Conservation (phyloP, 2,329 filamentous ascomycete genomes). For the Diplodia corticola region DNA sequence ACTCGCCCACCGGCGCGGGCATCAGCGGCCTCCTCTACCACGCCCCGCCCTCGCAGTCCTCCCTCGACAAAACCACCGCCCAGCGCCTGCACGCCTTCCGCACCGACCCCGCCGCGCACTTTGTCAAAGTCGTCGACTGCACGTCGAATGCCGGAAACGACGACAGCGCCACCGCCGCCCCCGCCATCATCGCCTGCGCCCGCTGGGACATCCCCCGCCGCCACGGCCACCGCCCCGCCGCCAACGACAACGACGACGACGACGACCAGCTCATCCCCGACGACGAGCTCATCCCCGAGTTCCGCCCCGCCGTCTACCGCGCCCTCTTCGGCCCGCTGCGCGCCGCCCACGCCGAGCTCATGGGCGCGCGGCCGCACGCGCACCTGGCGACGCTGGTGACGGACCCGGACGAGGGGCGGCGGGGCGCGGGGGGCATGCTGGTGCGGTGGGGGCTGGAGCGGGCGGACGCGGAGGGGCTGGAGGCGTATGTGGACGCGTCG, state of each 20-base stretch:
- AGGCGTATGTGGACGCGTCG: slow-evolving; percentile 37
- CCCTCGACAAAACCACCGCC: neutral
- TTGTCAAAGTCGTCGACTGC: slow-evolving; percentile 20
- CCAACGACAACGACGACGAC: no score
- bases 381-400: slow-evolving; percentile 37
- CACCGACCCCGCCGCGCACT: neutral
- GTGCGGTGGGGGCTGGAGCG: slow-evolving; percentile 35
- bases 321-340: slow-evolving; percentile 11
- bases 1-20: slow-evolving; percentile 5
- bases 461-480: slow-evolving; percentile 35
- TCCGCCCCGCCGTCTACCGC: neutral
- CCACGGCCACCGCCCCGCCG: neutral
- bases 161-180: no score
- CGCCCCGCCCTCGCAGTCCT: neutral
- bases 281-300: slow-evolving; percentile 11
- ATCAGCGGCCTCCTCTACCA: slow-evolving; percentile 11
- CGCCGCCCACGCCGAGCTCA: neutral
- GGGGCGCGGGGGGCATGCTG: slow-evolving; percentile 37
- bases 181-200: slow-evolving; percentile 16
- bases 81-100: neutral
- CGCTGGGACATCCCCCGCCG: slow-evolving; percentile 10
- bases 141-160: no score
- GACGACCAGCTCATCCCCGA: no score
- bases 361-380: slow-evolving; percentile 3
- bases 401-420: slow-evolving; percentile 32